Base-by-base conservation (phyloP, 1,284 basidiomycete genomes). In the Tylopilus sp. region DNA sequence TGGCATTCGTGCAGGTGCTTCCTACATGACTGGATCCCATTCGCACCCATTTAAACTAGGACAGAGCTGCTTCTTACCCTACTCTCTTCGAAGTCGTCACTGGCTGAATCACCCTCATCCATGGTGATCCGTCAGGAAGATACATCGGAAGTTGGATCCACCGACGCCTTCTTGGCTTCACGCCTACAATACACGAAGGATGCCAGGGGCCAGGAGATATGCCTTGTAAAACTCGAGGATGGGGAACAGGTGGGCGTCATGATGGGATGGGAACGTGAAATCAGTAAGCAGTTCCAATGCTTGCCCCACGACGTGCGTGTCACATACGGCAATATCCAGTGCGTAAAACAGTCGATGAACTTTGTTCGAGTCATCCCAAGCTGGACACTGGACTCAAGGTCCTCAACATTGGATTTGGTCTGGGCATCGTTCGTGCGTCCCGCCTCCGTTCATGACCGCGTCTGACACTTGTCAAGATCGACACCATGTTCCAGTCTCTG, bases 231-330 rank as follows among this genome's bases (percentile, higher is more conserved):
- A 52, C 78, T 85, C 30, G 85, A 82, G 18, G 81, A 82, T 51
- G 76, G 77, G 44, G 84, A 82, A 37, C 80, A 87, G 66, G 80
- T 92, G 1, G 86, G 86, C 6, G 93, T 97, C 9, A 97, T 97
- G 94, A 97, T 97, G 93, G 91, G 91, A 2, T 96, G 93, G 93
- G 93, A 96, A 66, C 73, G 73, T 50, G 78, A 73, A 7, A 88
- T 97, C 59, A 97, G 84, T 85, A 61, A 64, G 59, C 16, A 44
- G 74, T 70, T 13, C 9, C 13, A 13, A 19, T 36, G 12, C 39
- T 41, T 47, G 5, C 25, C 25, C 10, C 6, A 23, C 11, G 36
- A n/a, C 13, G 11, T 42, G 23, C 23, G 28, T 35, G 48, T 43
- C 47, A 57, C 57, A 57, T 58, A 55, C 48, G 54, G 55, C 59